phyloP scores from a whole-genome alignment of 2,329 filamentous ascomycete species.

The Sporothrix protearum region DNA sequence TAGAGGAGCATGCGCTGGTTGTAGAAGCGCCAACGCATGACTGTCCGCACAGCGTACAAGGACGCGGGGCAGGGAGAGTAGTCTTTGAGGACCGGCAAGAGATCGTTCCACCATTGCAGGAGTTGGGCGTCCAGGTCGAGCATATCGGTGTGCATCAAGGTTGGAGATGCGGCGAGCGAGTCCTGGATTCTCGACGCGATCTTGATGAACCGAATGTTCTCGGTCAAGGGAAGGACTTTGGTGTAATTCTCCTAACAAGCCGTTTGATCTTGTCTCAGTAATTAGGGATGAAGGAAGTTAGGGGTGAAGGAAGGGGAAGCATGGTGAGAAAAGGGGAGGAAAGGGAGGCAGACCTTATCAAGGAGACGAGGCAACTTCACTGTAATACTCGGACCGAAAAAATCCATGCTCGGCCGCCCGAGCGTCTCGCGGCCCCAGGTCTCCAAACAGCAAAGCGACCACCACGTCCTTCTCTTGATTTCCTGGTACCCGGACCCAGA shows the following conservation, averaged over 20 bases:
- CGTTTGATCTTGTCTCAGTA: no score
- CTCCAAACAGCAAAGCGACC: constrained; percentile 11
- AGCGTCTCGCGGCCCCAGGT: constrained; percentile 13
- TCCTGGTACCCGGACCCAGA: constrained; percentile 1
- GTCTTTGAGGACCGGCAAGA: background rate
- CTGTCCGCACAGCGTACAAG: background rate
- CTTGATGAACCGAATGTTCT: constrained; percentile 9
- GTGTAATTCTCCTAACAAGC: background rate
- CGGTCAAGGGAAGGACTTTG: background rate
- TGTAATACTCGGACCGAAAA: constrained; percentile 3
- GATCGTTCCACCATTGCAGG: constrained; percentile 2
- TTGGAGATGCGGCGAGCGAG: background rate
- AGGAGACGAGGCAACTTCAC: background rate
- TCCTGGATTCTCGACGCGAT: constrained; percentile 8
- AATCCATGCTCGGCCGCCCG: constrained; percentile 4
- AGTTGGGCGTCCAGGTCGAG: background rate
- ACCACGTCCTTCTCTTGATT: background rate
- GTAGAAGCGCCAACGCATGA: constrained; percentile 15
- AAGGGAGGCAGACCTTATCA: background rate
- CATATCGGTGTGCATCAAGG: background rate
- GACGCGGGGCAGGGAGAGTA: background rate
- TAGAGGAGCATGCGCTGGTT: constrained; percentile 9
- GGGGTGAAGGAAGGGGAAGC: background rate
- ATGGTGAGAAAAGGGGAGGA: no score
- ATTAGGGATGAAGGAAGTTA: background rate